Evolutionary conservation across 2,329 filamentous ascomycete genomes (phyloP), one percentile per base, ranked within the genome.

Genomic region (Hymenoscyphus fructigenus): DNA sequence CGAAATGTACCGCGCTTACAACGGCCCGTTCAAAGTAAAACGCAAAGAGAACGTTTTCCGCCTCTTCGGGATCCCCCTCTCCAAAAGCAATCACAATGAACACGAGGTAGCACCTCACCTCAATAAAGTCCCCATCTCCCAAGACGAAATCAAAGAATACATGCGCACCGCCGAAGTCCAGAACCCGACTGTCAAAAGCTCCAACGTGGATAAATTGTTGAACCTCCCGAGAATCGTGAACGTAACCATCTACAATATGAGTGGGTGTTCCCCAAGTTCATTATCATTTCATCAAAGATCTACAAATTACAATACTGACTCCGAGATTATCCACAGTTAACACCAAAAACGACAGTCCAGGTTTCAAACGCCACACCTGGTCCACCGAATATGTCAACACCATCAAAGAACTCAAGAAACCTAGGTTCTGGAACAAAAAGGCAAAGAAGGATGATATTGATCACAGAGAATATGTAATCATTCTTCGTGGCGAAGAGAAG

Each of bases 81-180:
- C 23, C 34, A 59, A 59, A 28, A 17, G 5, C 57, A 10, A 14
- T 15, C 15, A 36, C 6, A 38, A 36, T 2, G 34, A 59, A 12
- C 14, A 38, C n/a, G 29, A 36, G 14, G 20, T 44, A 15, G 29
- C n/a, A 26, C 20, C 28, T 3, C 20, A 41, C 32, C 14, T 59
- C 28, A 34, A 59, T 34, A 20, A 59, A 41, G 14, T 59, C 12
- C 57, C 57, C n/a, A 34, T 41, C n/a, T 38, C 32, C 14, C 57
- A 59, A n/a, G 57, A 59, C 12, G 57, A 59, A 26, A 59, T 59
- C 34, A 59, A 59, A 26, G 57, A 53, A 23, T 26, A 23, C 47
- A 53, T 53, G 20, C 47, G 47, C 12, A 23, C n/a, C 47, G 47
- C 47, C 20, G 9, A 53, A 53, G 47, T 23, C 12, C 12, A 23